Evolutionary conservation across 106 monocot genomes (phyloP), one percentile per base, ranked within the genome.

Genomic region (Hemerocallis citrina): DNA sequence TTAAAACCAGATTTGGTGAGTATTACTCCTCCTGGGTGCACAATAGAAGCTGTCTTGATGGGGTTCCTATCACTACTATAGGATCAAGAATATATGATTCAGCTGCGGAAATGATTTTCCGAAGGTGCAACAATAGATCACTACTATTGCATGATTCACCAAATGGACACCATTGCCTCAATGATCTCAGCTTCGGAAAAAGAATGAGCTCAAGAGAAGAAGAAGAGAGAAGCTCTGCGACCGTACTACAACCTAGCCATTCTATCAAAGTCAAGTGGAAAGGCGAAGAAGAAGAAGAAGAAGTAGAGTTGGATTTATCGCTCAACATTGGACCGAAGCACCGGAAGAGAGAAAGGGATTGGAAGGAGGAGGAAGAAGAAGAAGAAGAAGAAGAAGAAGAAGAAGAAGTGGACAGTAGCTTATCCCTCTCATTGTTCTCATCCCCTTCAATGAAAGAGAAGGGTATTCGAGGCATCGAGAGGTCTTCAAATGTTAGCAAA

Each of bases 351-450:
- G 32, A 36, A 37, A 62, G 31, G 33, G 24, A 19, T 24, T 67
- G 49, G 50, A 61, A 64, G 38, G 52, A 67, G 23, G 69, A 56
- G 34, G 56, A 59, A 55, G 63, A 69, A 35, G 83, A 54, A 3
- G 68, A 60, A n/a, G n/a, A n/a, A n/a, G n/a, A n/a, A n/a, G n/a
- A n/a, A n/a, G n/a, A n/a, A n/a, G n/a, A 75, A n/a, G n/a, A 56
- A 56, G 56, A 59, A 55, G 63, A 69, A 35, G 83, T 59, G 5
- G 68, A 60, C 16, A 75, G 70, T 59, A 74, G 51, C 7, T 36
- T 78, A 34, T 68, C 64, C 7, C 74, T 78, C 23, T 71, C 74
- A 15, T 74, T 73, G 51, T 82, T 74, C 23, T n/a, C 73, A 59
- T 34, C 75, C 34, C 47, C 52, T 16, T 59, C 76, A 34, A 48